A percentile compares a stretch with the other conserved stretches of the same genome.
phyloP scores from a whole-genome alignment of 2,329 filamentous ascomycete genomes.

The Beauveria bassiana region DNA sequence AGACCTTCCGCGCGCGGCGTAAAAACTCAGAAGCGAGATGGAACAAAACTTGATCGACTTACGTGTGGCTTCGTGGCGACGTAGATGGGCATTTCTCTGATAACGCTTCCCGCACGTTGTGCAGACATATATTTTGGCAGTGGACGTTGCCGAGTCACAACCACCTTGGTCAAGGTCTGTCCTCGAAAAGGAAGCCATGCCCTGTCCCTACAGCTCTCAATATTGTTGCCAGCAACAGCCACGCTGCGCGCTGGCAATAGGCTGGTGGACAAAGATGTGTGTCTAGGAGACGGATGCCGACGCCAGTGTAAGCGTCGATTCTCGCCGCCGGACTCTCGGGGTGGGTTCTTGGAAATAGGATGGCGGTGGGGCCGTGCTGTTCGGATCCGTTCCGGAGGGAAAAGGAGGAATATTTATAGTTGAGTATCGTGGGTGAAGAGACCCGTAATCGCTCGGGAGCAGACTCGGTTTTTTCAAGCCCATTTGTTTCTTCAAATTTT shows the following conservation, averaged over 20 bases:
- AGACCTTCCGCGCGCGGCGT: not conserved
- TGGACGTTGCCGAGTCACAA: not conserved
- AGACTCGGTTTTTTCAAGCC: too few relatives aligned
- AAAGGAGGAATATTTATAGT: not conserved
- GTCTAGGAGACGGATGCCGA: not conserved
- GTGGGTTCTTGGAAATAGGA: not conserved
- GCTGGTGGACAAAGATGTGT: too few relatives aligned
- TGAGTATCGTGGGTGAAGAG: too few relatives aligned
- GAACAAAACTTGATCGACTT: constrained; percentile 9
- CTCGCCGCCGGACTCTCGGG: not conserved
- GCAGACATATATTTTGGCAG: constrained; percentile 10
- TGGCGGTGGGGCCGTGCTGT: not conserved
- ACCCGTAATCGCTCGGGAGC: too few relatives aligned
- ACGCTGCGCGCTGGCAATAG: too few relatives aligned
- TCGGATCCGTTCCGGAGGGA: not conserved
- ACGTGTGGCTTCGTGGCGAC: constrained; percentile 21
- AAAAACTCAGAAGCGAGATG: not conserved
- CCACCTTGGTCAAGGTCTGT: not conserved
- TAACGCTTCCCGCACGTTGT: constrained; percentile 19
- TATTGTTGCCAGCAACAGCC: not conserved
- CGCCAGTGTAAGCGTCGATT: not conserved
- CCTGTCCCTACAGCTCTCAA: not conserved
- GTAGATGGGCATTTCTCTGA: constrained; percentile 20
- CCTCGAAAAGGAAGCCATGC: not conserved
- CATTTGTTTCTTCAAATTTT: too few relatives aligned